Evolutionary conservation across 495 filamentous ascomycete genomes (phyloP).

Genomic region (Daldinia vernicosa): DNA sequence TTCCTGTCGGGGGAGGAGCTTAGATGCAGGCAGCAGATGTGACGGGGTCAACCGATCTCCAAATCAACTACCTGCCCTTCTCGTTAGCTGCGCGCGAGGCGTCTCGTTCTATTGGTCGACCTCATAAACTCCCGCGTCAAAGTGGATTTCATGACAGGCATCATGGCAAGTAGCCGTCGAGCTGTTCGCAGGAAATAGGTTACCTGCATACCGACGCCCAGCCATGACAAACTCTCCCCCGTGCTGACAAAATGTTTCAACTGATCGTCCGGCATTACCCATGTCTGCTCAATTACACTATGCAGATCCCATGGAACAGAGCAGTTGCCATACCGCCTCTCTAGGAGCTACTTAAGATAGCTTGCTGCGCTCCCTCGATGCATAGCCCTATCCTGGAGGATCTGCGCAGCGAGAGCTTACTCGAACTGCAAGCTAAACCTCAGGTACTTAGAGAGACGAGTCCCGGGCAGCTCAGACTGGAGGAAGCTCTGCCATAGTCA

Average conservation of each 20-base stretch:
- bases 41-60: slow-evolving; percentile 20
- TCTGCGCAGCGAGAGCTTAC: slow-evolving; percentile 13
- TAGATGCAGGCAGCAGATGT: slow-evolving; percentile 8
- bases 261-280: slow-evolving; percentile 17
- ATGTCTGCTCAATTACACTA: slow-evolving; percentile 12
- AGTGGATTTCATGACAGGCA: slow-evolving; percentile 13
- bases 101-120: slow-evolving; percentile 17
- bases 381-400: slow-evolving; percentile 21
- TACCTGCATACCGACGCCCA: slow-evolving; percentile 14
- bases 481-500: neutral
- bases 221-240: neutral
- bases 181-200: neutral
- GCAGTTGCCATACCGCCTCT: neutral
- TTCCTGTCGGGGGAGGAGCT: slow-evolving; percentile 33
- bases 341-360: slow-evolving; percentile 14
- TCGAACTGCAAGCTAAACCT: slow-evolving; percentile 1
- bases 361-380: slow-evolving; percentile 13
- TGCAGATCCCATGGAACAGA: slow-evolving; percentile 23
- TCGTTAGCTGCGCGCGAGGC: slow-evolving; percentile 29
- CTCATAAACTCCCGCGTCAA: neutral
- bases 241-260: slow-evolving; percentile 36
- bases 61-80: slow-evolving; percentile 26
- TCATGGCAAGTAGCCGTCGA: slow-evolving; percentile 7
- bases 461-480: slow-evolving; percentile 1
- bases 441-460: slow-evolving; percentile 16